Evolutionary conservation across 2,329 filamentous ascomycete species (phyloP).

Genomic region (Xylaria sp.): DNA sequence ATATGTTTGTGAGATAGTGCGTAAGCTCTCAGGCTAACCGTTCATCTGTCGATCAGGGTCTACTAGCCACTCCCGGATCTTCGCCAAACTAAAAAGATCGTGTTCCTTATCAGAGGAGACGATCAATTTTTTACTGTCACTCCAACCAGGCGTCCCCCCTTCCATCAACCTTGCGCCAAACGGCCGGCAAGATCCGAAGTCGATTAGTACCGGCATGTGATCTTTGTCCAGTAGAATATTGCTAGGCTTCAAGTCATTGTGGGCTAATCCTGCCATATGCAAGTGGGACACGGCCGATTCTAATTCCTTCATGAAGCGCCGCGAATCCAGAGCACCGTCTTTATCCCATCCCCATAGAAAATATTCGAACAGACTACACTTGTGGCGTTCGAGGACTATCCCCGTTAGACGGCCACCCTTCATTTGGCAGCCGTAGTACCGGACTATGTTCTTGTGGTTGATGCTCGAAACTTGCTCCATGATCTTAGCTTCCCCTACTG

Average conservation of each 20-base stretch:
- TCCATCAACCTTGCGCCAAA: slow-evolving; percentile 30
- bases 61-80: slow-evolving; percentile 35
- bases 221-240: slow-evolving; percentile 36
- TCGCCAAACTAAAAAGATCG: slow-evolving; percentile 34
- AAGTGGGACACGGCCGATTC: slow-evolving; percentile 35
- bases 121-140: slow-evolving; percentile 16
- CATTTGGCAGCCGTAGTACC: slow-evolving; percentile 35
- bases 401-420: slow-evolving; percentile 30
- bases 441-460: slow-evolving; percentile 37
- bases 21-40: neutral
- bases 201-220: slow-evolving; percentile 37
- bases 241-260: slow-evolving; percentile 38
- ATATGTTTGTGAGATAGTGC: too few relatives aligned
- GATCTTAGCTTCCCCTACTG: slow-evolving; percentile 37
- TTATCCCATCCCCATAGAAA: slow-evolving; percentile 36
- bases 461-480: slow-evolving; percentile 35
- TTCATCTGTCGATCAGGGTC: slow-evolving; percentile 26
- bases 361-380: slow-evolving; percentile 31
- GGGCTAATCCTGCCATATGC: slow-evolving; percentile 34
- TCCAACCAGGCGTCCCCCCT: slow-evolving; percentile 36
- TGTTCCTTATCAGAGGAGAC: slow-evolving; percentile 36
- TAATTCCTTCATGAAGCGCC: slow-evolving; percentile 35
- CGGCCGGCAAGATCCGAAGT: slow-evolving; percentile 38
- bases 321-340: slow-evolving; percentile 22
- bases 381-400: slow-evolving; percentile 34